phyloP scores from a whole-genome alignment of 768 basidiomycete species.

The Cystobasidium onofrii region DNA sequence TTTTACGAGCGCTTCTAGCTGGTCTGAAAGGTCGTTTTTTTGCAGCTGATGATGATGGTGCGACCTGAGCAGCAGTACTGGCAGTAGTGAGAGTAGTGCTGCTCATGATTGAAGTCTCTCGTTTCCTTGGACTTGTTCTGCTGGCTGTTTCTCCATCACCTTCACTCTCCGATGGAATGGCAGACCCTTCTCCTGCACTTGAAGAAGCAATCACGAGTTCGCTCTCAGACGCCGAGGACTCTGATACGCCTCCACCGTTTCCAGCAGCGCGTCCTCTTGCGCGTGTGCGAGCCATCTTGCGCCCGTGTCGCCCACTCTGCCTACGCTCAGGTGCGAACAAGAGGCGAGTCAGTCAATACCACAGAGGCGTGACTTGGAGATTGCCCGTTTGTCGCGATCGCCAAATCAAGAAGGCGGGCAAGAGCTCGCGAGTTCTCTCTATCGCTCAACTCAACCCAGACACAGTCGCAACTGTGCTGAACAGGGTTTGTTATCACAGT shows the following conservation, averaged over 20 bases:
- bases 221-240: neutral
- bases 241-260: neutral
- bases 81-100: neutral
- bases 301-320: too few relatives aligned
- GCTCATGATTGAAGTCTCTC: neutral
- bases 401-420: too few relatives aligned
- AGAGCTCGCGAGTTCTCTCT: too few relatives aligned
- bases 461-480: too few relatives aligned
- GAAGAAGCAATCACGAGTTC: neutral
- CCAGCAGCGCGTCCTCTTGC: neutral
- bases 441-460: too few relatives aligned
- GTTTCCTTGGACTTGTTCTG: neutral
- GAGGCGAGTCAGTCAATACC: neutral
- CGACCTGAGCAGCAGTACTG: slow-evolving; percentile 1
- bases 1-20: neutral
- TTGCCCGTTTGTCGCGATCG: too few relatives aligned
- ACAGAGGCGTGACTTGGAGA: too few relatives aligned
- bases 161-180: neutral
- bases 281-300: slow-evolving; percentile 7
- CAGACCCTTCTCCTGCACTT: neutral
- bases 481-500: too few relatives aligned
- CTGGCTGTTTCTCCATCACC: neutral
- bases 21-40: neutral
- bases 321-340: too few relatives aligned
- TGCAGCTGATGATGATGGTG: neutral